phyloP scores from a whole-genome alignment of 768 basidiomycete species.

The Boletus vermiculosoides region DNA sequence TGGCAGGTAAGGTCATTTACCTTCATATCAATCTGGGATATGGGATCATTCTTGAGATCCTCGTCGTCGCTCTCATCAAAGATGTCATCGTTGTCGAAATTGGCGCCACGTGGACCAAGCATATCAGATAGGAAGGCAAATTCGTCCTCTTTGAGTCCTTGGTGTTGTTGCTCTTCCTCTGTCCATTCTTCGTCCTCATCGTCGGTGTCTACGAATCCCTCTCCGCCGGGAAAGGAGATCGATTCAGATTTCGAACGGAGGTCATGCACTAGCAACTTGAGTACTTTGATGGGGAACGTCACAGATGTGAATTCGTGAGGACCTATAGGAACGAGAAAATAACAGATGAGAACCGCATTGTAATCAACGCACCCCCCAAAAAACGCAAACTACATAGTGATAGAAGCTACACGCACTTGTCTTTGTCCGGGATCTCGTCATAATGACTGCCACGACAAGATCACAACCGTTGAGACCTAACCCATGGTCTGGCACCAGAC shows the following conservation, averaged over 20 bases:
- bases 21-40: slow-evolving; percentile 82
- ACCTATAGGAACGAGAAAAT: slow-evolving; percentile 42
- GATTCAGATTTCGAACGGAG: slow-evolving; percentile 77
- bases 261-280: slow-evolving; percentile 87
- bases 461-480: slow-evolving; percentile 17
- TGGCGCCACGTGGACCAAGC: slow-evolving; percentile 69
- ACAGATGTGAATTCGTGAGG: slow-evolving; percentile 86
- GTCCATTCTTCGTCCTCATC: slow-evolving; percentile 95
- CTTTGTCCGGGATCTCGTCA: slow-evolving; percentile 92
- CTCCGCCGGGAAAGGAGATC: slow-evolving; percentile 60
- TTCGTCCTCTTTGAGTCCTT: slow-evolving; percentile 67
- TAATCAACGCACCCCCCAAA: not conserved
- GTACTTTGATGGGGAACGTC: slow-evolving; percentile 86
- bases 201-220: slow-evolving; percentile 65
- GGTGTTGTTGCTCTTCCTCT: slow-evolving; percentile 73
- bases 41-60: slow-evolving; percentile 81
- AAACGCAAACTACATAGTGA: slow-evolving; percentile 4
- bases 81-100: slow-evolving; percentile 78
- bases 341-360: slow-evolving; percentile 19
- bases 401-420: slow-evolving; percentile 54
- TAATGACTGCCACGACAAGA: slow-evolving; percentile 66
- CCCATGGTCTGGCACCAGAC: slow-evolving; percentile 6
- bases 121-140: slow-evolving; percentile 82
- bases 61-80: slow-evolving; percentile 77
- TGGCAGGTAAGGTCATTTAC: slow-evolving; percentile 32